Evolutionary conservation across 108 stramenopile genomes (phyloP).

Genomic region (Nitzschia sp.): DNA sequence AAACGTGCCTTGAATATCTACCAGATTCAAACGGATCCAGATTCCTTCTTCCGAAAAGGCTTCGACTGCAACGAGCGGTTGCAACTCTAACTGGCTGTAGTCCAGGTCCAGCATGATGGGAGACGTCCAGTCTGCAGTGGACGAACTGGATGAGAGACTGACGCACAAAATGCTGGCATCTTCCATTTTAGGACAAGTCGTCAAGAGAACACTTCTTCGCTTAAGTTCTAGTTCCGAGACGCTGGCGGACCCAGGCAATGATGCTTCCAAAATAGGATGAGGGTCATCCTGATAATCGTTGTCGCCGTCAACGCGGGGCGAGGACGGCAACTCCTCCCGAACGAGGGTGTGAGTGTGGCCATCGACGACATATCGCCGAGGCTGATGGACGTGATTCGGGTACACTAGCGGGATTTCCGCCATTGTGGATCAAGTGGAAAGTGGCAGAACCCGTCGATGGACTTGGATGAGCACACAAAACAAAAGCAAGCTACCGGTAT

Average conservation of each 20-base stretch:
- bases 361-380: slow-evolving; percentile 36
- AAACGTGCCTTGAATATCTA: slow-evolving; percentile 37
- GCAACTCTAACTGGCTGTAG: slow-evolving; percentile 12
- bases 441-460: too few species aligned
- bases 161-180: slow-evolving; percentile 30
- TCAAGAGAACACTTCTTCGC: slow-evolving; percentile 24
- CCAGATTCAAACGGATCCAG: slow-evolving; percentile 27
- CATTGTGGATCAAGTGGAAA: neutral
- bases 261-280: slow-evolving; percentile 20
- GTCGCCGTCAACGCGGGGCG: neutral
- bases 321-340: neutral
- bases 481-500: too few species aligned
- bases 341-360: neutral
- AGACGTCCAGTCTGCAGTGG: slow-evolving; percentile 14
- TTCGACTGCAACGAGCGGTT: slow-evolving; percentile 16
- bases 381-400: slow-evolving; percentile 24
- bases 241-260: slow-evolving; percentile 39
- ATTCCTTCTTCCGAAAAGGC: slow-evolving; percentile 7
- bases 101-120: slow-evolving; percentile 36
- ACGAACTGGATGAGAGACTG: slow-evolving; percentile 12
- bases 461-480: too few species aligned
- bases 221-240: slow-evolving; percentile 22
- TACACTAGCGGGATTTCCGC: slow-evolving; percentile 41
- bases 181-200: slow-evolving; percentile 34
- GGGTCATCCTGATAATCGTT: too few species aligned